phyloP scores from a whole-genome alignment of 192 early-diverging fungal genomes.

The Lobosporangium transversale region DNA sequence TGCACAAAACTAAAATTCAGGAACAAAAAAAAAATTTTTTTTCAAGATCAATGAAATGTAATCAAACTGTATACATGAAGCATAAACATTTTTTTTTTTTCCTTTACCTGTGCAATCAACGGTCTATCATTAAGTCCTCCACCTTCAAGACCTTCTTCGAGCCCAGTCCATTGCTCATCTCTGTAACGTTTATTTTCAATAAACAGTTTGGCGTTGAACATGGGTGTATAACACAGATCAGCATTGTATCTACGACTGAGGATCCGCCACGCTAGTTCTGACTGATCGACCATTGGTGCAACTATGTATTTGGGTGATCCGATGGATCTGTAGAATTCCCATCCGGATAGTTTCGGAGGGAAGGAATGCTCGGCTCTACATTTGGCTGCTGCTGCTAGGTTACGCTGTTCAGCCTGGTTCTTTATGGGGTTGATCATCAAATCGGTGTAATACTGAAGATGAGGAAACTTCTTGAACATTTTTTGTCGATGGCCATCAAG shows the following conservation, averaged over 20 bases:
- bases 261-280: slow-evolving; percentile 94
- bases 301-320: slow-evolving; percentile 82
- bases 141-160: slow-evolving; percentile 36
- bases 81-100: not conserved
- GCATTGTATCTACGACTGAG: slow-evolving; percentile 88
- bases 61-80: not conserved
- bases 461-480: slow-evolving; percentile 7
- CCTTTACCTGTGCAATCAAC: slow-evolving; percentile 79
- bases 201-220: slow-evolving; percentile 96
- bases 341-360: slow-evolving; percentile 71
- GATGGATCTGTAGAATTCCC: slow-evolving; percentile 83
- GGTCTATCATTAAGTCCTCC: slow-evolving; percentile 76
- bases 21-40: not conserved
- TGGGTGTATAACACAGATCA: slow-evolving; percentile 95
- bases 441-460: not conserved
- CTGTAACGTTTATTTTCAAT: slow-evolving; percentile 71
- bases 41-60: not conserved
- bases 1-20: slow-evolving; percentile 86
- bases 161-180: slow-evolving; percentile 76
- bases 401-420: slow-evolving; percentile 19
- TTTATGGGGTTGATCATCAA: slow-evolving; percentile 7
- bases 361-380: slow-evolving; percentile 17
- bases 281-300: slow-evolving; percentile 98
- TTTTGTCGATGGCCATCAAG: too few relatives aligned
- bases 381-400: slow-evolving; percentile 20